Evolutionary conservation across 192 early-diverging fungal genomes (phyloP).

Genomic region (Globomyces pollinis-pini): DNA sequence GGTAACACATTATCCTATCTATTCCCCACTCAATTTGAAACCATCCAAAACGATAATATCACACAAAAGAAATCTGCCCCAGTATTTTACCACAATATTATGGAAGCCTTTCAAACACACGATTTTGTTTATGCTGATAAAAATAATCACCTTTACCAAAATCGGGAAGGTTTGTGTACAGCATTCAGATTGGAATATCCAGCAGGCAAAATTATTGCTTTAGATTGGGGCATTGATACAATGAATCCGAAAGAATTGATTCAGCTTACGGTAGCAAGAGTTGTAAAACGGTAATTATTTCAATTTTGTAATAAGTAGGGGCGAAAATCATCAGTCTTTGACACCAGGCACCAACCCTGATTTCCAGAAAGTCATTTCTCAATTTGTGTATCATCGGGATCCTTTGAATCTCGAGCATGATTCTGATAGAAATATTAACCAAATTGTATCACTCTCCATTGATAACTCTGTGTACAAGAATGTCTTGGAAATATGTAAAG

Average conservation of each 20-base stretch:
- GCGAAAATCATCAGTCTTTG: constrained; percentile 74
- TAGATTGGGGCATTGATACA: constrained; percentile 68
- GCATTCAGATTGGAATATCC: constrained; percentile 47
- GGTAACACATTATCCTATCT: constrained; percentile 18
- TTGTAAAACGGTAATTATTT: constrained; percentile 29
- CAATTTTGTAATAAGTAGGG: no score
- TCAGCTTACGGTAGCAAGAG: constrained; percentile 42
- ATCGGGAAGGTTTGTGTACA: constrained; percentile 43
- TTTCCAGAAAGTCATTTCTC: constrained; percentile 48
- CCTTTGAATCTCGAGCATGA: constrained; percentile 44
- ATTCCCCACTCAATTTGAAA: constrained; percentile 35
- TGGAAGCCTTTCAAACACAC: constrained; percentile 40
- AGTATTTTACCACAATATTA: constrained; percentile 51
- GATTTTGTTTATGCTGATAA: constrained; percentile 74
- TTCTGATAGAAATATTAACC: constrained; percentile 45
- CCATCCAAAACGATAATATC: constrained; percentile 80
- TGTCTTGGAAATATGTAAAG: constrained; percentile 23
- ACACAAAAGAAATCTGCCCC: constrained; percentile 41
- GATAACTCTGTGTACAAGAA: constrained; percentile 38
- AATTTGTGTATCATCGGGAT: constrained; percentile 43
- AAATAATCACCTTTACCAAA: constrained; percentile 57
- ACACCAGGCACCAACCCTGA: constrained; percentile 57
- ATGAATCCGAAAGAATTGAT: constrained; percentile 36
- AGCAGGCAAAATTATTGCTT: constrained; percentile 56
- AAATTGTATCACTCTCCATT: constrained; percentile 51